phyloP scores from a whole-genome alignment of 2,329 filamentous ascomycete genomes.

The Botryosphaeria dothidea region DNA sequence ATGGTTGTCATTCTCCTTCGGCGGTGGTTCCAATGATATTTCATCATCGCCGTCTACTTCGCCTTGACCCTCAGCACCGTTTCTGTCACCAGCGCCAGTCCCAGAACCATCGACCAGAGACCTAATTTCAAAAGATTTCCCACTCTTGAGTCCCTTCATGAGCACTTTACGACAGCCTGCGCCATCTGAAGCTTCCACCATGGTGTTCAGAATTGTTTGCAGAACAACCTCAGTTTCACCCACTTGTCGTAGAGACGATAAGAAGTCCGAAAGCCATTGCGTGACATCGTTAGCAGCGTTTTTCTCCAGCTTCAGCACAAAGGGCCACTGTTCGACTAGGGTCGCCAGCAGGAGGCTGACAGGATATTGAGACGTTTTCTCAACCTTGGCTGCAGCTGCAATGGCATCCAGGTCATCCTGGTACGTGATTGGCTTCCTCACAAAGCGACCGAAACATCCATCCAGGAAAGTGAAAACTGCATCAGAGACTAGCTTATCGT shows the following conservation, averaged over 20 bases:
- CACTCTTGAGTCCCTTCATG: slow-evolving; percentile 41
- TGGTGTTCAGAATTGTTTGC: neutral
- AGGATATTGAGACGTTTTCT: neutral
- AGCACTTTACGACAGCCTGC: slow-evolving; percentile 28
- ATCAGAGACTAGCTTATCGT: slow-evolving; percentile 46
- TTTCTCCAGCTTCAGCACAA: slow-evolving; percentile 45
- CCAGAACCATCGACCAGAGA: neutral
- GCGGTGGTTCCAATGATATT: slow-evolving; percentile 34
- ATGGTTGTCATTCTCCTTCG: slow-evolving; percentile 45
- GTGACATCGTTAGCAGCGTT: slow-evolving; percentile 27
- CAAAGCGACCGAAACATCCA: slow-evolving; percentile 76
- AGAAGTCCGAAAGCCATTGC: slow-evolving; percentile 36
- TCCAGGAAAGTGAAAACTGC: slow-evolving; percentile 72
- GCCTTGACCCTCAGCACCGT: neutral
- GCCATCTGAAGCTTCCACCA: neutral
- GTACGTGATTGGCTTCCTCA: slow-evolving; percentile 78
- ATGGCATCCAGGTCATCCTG: slow-evolving; percentile 66
- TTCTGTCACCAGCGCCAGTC: neutral
- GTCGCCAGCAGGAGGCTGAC: slow-evolving; percentile 10
- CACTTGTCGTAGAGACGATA: slow-evolving; percentile 37
- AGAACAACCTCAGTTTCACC: slow-evolving; percentile 37
- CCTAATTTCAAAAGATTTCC: slow-evolving; percentile 1
- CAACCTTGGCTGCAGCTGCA: slow-evolving; percentile 37
- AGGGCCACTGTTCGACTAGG: slow-evolving; percentile 33
- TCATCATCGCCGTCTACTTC: neutral